Conservation (phyloP, 2,329 filamentous ascomycete species). For the Alternaria sp. region DNA sequence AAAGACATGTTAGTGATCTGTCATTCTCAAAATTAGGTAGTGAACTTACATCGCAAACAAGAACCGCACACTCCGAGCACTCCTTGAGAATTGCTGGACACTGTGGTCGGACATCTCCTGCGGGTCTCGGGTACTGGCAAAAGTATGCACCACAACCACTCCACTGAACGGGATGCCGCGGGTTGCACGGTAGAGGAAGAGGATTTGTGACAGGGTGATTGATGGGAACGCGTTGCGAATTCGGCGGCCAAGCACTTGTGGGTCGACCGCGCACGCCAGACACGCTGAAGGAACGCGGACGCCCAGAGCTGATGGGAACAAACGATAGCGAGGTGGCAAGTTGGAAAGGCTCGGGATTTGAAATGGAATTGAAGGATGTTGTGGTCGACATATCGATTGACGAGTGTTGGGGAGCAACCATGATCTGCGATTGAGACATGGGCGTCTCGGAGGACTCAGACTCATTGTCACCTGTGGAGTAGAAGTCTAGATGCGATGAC, state of each 20-base stretch:
- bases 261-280: conserved; percentile 46
- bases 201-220: conserved; percentile 41
- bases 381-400: conserved; percentile 40
- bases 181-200: conserved; percentile 48
- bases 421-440: conserved; percentile 46
- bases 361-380: conserved; percentile 32
- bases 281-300: conserved; percentile 47
- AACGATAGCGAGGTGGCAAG: conserved; percentile 34
- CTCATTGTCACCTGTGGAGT: conserved; percentile 31
- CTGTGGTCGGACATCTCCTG: conserved; percentile 47
- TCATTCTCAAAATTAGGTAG: no score
- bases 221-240: conserved; percentile 27
- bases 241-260: conserved; percentile 33
- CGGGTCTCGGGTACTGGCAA: conserved; percentile 47
- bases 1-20: conserved; percentile 9
- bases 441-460: conserved; percentile 36
- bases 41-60: conserved; percentile 50
- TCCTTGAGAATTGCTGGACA: conserved; percentile 48
- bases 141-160: conserved; percentile 53
- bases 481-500: conserved; percentile 29
- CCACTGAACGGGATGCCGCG: conserved; percentile 52
- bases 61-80: conserved; percentile 48
- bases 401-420: conserved; percentile 30
- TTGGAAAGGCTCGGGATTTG: conserved; percentile 33
- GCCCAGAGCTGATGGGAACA: conserved; percentile 42